These are phyloP conservation scores for Bromus sterilis DNA, from an alignment of 176 grass and related monocot genomes.

Conservation along the genomic window DNA sequence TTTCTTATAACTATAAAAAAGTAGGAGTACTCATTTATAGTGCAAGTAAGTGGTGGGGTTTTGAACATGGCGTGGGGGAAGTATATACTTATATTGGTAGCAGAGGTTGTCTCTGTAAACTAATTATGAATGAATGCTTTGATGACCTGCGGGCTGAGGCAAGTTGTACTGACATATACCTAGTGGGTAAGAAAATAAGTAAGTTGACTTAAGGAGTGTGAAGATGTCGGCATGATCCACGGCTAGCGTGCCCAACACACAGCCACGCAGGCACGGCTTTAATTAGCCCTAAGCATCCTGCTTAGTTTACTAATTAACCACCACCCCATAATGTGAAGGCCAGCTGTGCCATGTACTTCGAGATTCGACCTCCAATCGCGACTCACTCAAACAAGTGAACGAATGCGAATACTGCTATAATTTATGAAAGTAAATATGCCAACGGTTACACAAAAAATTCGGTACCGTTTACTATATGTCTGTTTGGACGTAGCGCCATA, in stretches of 20 bases:
- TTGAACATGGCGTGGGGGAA: background rate
- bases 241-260: background rate
- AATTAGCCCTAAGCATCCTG: slow-evolving; percentile 6
- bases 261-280: background rate
- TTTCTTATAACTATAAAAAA: too few species aligned
- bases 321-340: background rate
- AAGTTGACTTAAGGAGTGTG: slow-evolving; percentile 21
- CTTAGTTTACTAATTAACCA: background rate
- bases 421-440: background rate
- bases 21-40: too few species aligned
- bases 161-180: background rate
- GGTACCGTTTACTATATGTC: background rate
- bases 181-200: background rate
- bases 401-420: background rate
- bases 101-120: background rate
- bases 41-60: background rate
- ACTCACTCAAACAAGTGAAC: background rate
- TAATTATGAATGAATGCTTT: background rate
- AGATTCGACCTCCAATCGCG: slow-evolving; percentile 10
- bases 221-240: background rate
- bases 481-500: background rate
- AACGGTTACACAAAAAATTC: background rate
- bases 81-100: background rate
- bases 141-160: background rate
- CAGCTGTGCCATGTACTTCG: slow-evolving; percentile 19